Evolutionary conservation across 1,139 yeast genomes (phyloP), one percentile per base, ranked within the genome.

Genomic region (Scheffersomyces lignicola): DNA sequence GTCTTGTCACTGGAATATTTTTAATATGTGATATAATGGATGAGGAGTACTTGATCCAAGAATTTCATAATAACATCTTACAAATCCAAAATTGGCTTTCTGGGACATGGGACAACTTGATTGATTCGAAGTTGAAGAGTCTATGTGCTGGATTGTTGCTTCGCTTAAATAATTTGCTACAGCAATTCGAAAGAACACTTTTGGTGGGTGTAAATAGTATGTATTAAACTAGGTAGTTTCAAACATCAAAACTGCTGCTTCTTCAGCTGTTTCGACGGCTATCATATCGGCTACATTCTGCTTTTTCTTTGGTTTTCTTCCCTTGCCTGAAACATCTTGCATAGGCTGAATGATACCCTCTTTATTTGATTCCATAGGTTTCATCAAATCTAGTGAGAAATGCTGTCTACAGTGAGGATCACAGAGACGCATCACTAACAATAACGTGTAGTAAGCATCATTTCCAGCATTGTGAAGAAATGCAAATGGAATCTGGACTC

Each of bases 381-480:
- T 11, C 18, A 32, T 23, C 7, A 25, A 35, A 38, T 67, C 73
- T 37, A 66, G 44, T 1, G 45, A 41, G 31, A 44, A 51, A 9
- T 43, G 36, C n/a, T 29, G 45, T 42, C 87, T 60, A 13, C 63
- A 62, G 16, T 57, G 58, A 0, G 83, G 82, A 49, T 82, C 87
- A 26, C 76, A 60, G 38, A 80, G 51, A 34, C 69, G 66, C 52
- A 81, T 47, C 18, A 78, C 72, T 22, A 80, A 59, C 18, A 75
- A 42, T 32, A 84, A 54, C 0, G 94, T 84, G 47, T 74, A 82
- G 49, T 81, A 81, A 2, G 94, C 80, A 54, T 86, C 95, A 51
- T 86, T 86, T n/a, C 85, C 90, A 2, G 90, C 95, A 51, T 86
- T 86, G 52, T 85, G 95, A 32, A 84, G 58, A 42, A 68, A 74